A percentile compares a stretch with the other conserved stretches of the same genome.
phyloP scores from a whole-genome alignment of 192 early-diverging fungal species.

The Allomyces javanicus region DNA sequence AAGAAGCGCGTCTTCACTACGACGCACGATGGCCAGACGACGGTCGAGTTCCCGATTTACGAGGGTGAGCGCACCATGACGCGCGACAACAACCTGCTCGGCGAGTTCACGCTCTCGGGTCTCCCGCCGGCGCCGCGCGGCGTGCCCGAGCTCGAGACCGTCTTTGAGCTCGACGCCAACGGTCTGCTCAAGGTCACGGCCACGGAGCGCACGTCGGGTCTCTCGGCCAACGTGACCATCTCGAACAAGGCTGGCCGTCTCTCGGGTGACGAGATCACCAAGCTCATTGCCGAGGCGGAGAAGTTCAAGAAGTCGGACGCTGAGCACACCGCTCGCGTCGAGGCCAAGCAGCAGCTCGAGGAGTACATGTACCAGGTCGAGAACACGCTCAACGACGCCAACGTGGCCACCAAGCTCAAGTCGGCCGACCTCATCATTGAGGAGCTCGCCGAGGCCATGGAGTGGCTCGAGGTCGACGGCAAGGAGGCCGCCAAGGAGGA shows the following conservation, averaged over 20 bases:
- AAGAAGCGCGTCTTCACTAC: constrained; percentile 69
- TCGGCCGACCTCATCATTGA: constrained; percentile 40
- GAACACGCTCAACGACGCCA: constrained; percentile 44
- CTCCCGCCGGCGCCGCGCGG: constrained; percentile 40
- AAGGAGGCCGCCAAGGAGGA: constrained; percentile 34
- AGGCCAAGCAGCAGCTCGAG: constrained; percentile 68
- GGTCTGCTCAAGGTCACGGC: constrained; percentile 81
- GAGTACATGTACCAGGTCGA: constrained; percentile 48
- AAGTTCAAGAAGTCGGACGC: constrained; percentile 63
- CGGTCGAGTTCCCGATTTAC: constrained; percentile 64
- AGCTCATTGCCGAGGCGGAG: constrained; percentile 82
- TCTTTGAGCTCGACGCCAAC: constrained; percentile 69
- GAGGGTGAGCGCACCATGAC: constrained; percentile 75
- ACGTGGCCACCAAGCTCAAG: constrained; percentile 49
- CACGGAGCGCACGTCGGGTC: constrained; percentile 76
- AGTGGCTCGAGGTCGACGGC: constrained; percentile 42
- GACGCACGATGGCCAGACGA: constrained; percentile 62
- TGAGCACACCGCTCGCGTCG: constrained; percentile 47
- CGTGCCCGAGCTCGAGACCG: constrained; percentile 59
- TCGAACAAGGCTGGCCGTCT: constrained; percentile 83
- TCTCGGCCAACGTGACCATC: constrained; percentile 82
- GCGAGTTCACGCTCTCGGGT: constrained; percentile 60
- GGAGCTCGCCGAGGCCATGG: constrained; percentile 53
- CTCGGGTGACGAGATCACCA: constrained; percentile 75
- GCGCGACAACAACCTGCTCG: constrained; percentile 80